Percentiles rank a stretch among this genome's conserved stretches.
These are phyloP conservation scores for Fusarium mundagurra DNA, from an alignment of 2,329 filamentous ascomycete species.

Conservation along the genomic window DNA sequence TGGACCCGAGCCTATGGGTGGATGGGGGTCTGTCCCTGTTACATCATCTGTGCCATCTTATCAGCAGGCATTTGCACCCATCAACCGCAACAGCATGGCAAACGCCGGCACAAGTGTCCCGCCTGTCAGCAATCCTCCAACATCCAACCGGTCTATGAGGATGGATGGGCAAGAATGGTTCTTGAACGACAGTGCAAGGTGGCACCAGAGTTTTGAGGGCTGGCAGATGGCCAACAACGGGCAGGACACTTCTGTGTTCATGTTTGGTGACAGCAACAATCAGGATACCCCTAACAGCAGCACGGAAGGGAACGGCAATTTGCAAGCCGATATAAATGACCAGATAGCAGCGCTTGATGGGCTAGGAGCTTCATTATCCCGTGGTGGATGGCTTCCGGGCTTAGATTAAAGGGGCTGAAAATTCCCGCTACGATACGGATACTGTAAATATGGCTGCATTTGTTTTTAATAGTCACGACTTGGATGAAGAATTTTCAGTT, in stretches of 20 bases:
- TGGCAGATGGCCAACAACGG: conserved; percentile 56
- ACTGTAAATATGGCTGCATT: not conserved
- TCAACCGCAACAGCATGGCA: conserved; percentile 26
- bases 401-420: conserved; percentile 44
- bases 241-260: conserved; percentile 42
- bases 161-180: conserved; percentile 68
- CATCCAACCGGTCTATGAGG: conserved; percentile 40
- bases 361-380: conserved; percentile 46
- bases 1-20: conserved; percentile 37
- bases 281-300: conserved; percentile 33
- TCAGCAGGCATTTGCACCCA: conserved; percentile 34
- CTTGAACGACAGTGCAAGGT: conserved; percentile 65
- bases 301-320: conserved; percentile 22
- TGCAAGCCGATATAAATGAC: conserved; percentile 36
- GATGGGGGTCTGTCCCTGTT: conserved; percentile 39
- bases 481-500: not conserved
- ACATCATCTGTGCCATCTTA: conserved; percentile 34
- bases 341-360: conserved; percentile 45
- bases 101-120: conserved; percentile 18
- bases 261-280: conserved; percentile 41
- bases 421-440: not conserved
- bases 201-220: conserved; percentile 66
- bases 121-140: conserved; percentile 35
- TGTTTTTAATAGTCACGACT: not conserved
- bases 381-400: conserved; percentile 49